Evolutionary conservation across 225 moss, liverwort and hornwort genomes (phyloP).

Genomic region (Marchantia paleacea): DNA sequence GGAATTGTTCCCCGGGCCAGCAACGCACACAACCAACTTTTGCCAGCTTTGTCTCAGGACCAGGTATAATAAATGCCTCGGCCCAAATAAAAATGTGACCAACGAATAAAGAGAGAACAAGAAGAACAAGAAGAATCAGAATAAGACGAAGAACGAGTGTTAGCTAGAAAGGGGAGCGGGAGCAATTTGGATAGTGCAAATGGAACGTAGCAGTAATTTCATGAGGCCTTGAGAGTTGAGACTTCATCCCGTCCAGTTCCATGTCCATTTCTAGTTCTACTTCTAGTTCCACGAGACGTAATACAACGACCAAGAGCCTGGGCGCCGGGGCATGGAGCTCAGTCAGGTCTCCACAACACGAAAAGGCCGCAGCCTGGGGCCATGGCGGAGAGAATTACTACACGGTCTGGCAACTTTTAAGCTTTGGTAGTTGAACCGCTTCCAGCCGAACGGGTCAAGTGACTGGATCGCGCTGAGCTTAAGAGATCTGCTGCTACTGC

Average conservation of each 20-base stretch:
- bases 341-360: slow-evolving; percentile 1
- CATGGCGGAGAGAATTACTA: background rate
- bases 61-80: background rate
- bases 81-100: background rate
- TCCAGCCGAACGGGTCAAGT: background rate
- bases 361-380: background rate
- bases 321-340: background rate
- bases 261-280: no score
- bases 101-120: background rate
- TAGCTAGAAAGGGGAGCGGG: background rate
- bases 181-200: background rate
- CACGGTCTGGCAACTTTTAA: background rate
- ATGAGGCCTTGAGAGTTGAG: no score
- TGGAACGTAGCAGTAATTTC: background rate
- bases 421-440: background rate
- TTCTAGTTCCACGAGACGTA: background rate
- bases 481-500: background rate
- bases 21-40: background rate
- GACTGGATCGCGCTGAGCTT: background rate
- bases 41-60: background rate
- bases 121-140: background rate
- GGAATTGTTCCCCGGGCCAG: background rate
- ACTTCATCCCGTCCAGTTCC: no score
- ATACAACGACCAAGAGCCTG: background rate
- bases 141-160: no score